Conservation (phyloP, 2,329 filamentous ascomycete genomes). For the Pseudocercospora fuligena region DNA sequence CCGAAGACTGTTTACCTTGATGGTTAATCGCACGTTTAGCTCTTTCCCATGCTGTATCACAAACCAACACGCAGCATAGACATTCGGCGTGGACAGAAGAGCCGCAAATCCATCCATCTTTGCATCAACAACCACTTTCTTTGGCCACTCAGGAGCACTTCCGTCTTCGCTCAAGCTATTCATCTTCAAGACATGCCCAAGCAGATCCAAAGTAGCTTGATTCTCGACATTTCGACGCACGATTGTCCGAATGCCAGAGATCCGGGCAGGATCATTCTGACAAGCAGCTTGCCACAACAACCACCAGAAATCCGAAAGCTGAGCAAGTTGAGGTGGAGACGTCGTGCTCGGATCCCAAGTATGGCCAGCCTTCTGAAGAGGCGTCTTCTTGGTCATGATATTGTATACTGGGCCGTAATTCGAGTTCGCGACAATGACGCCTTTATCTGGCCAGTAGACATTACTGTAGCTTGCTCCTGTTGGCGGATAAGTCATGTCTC, state of each 20-base stretch:
- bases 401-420: not conserved
- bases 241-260: not conserved
- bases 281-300: not conserved
- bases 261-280: not conserved
- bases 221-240: conserved; percentile 7
- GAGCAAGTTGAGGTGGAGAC: not conserved
- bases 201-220: not conserved
- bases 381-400: not conserved
- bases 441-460: conserved; percentile 5
- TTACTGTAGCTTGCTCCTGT: not conserved
- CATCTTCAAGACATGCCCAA: not conserved
- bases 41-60: not conserved
- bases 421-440: not conserved
- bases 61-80: conserved; percentile 3
- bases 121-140: not conserved
- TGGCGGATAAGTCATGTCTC: not conserved
- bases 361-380: not conserved
- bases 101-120: not conserved
- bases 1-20: not conserved
- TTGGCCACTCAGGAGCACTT: not conserved
- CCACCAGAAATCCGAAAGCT: conserved; percentile 7
- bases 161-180: not conserved
- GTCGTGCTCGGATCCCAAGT: not conserved
- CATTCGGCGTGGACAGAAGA: not conserved
- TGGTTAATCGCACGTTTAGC: not conserved